Base-by-base conservation (phyloP, 106 monocot genomes). In the Apostasia ramifera region DNA sequence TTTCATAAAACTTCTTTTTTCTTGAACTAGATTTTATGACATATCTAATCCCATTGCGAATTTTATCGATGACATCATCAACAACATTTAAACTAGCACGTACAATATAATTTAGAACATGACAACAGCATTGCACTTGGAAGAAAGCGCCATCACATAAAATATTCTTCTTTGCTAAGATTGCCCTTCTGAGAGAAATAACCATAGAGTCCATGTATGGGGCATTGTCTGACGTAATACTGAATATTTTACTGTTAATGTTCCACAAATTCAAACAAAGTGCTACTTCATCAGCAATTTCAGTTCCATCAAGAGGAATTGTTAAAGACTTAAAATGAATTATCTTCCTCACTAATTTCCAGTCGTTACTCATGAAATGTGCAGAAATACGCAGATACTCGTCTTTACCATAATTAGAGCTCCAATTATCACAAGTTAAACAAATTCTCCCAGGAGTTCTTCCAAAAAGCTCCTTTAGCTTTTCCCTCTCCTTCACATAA, bases 21-120 rank as follows among this genome's bases (percentile, higher is more conserved):
- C 40, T 38, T 3, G 47, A 69, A 11, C 38, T 11, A 2, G 61
- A 58, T 50, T 51, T 40, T 9, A 47, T 57, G 42, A 64, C 38
- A 37, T 65, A 54, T 47, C 72, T 44, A 40, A 71, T 12, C 11
- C 65, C 65, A 65, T 37, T 38, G 2, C 65, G 65, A 48, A 65
- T 65, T 49, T 65, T 78, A 45, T 66, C 14, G 50, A 78, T 45
- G n/a, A 72, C 57, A 45, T 57, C 37, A 38, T 55, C 12, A 39
- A 72, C 56, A 14, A 55, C 61, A 40, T 53, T 51, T 9, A 71
- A 7, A 40, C 66, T 47, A 51, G 71, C 56, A 4, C 72, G 65
- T 40, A 71, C 71, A 57, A 66, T 71, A 43, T 63, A 13, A 71
- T 72, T 67, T 3, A 77, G 42, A 43, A 72, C 57, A 42, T 59